Base-by-base conservation (phyloP, 805 yeast species). In the Cyberlindnera lachancei region DNA sequence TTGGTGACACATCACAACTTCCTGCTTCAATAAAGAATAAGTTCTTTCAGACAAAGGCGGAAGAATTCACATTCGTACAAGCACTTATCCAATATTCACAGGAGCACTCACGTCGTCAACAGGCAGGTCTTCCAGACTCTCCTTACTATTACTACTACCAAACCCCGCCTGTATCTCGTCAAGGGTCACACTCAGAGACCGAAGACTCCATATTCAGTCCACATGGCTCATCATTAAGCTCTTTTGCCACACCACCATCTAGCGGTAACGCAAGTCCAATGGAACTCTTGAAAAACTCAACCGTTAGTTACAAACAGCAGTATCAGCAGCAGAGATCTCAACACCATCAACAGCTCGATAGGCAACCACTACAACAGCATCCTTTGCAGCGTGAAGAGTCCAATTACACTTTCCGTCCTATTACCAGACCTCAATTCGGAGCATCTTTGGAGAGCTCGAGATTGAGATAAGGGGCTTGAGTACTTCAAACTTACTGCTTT, bases 1-100 rank as follows among this genome's bases (percentile, higher is more conserved):
- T 45, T 3, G 40, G 40, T 17, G 43, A 40, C 17, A n/a, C n/a
- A n/a, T 41, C 39, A 14, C 31, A 40, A 14, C 27, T 42, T 7
- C 75, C 75, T 21, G 63, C 66, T 23, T 59, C 70, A 13, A 52
- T 68, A 38, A 65, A 64, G 46, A 46, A 58, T 31, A 69, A 66
- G 49, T 70, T 66, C 48, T 64, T 63, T 45, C 53, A 55, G 39
- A 60, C 61, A 20, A 26, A 27, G 12, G 30, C 36, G 12, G 52
- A 47, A 17, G 18, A 29, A 14, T 33, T 22, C 42, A 33, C 28
- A 4, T 43, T 41, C 12, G 34, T 36, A 15, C 34, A 33, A 4
- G 26, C 33, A 8, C 27, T 48, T 9, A 37, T 37, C 33, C 25
- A 34, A 19, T 51, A 52, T 26, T 40, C 58, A 10, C 47, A 46